phyloP scores from a whole-genome alignment of 2,329 filamentous ascomycete genomes.

The Fusarium brevicatenulatum region DNA sequence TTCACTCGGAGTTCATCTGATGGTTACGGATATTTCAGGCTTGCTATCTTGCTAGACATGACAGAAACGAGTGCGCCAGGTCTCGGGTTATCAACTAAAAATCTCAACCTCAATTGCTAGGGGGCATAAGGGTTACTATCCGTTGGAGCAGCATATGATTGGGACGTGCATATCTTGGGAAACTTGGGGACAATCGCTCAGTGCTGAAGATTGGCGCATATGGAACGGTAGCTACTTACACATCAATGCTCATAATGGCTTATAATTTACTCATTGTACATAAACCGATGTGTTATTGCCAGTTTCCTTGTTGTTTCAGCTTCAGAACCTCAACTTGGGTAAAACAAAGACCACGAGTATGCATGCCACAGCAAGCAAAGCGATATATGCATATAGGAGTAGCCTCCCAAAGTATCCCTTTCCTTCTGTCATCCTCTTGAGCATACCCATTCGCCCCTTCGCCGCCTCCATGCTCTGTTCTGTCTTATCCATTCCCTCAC shows the following conservation, averaged over 20 bases:
- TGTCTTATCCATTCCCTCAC: slow-evolving; percentile 80
- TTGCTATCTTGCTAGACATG: not conserved
- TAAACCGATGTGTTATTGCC: not conserved
- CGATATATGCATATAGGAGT: slow-evolving; percentile 86
- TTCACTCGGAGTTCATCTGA: not conserved
- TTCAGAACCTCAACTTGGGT: slow-evolving; percentile 82
- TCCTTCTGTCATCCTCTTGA: slow-evolving; percentile 86
- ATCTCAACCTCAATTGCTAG: not conserved
- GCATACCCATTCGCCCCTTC: slow-evolving; percentile 77
- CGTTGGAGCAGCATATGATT: not conserved
- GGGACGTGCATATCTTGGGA: not conserved
- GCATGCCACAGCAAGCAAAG: slow-evolving; percentile 80
- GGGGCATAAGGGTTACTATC: not conserved
- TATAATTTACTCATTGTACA: not conserved
- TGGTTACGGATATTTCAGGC: not conserved
- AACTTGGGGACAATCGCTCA: not conserved
- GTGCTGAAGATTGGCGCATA: not conserved
- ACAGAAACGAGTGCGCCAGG: not conserved
- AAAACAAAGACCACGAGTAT: slow-evolving; percentile 84
- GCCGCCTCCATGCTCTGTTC: slow-evolving; percentile 80
- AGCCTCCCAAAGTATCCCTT: slow-evolving; percentile 87
- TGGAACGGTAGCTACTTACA: not conserved
- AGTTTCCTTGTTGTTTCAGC: not conserved
- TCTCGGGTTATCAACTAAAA: not conserved
- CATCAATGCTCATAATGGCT: not conserved